A percentile compares a stretch with the other conserved stretches of the same genome.
Conservation (phyloP, 1,284 basidiomycete species). For the Irpex sp. region DNA sequence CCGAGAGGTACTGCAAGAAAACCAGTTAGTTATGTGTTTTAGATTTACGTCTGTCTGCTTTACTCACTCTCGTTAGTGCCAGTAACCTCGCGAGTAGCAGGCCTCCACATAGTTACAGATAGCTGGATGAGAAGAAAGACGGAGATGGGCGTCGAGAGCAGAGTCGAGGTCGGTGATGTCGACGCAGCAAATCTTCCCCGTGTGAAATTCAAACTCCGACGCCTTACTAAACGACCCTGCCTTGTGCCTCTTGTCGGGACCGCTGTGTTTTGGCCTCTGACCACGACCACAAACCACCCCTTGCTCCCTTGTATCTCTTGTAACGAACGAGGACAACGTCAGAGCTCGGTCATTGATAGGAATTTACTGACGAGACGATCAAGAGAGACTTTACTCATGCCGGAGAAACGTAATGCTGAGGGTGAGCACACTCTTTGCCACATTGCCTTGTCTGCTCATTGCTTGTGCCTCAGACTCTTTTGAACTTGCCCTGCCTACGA, state of each 20-base stretch:
- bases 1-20: constrained; percentile 66
- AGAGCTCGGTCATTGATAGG: background rate
- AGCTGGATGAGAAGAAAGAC: constrained; percentile 32
- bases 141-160: constrained; percentile 6
- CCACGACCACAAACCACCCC: background rate
- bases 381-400: constrained; percentile 4
- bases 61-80: constrained; percentile 77
- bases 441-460: constrained; percentile 5
- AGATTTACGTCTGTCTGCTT: constrained; percentile 9
- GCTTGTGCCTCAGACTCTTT: constrained; percentile 23
- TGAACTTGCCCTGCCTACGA: constrained; percentile 40
- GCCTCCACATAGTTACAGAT: constrained; percentile 71
- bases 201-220: constrained; percentile 18
- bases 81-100: constrained; percentile 78
- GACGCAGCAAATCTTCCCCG: constrained; percentile 2
- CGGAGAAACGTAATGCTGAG: constrained; percentile 18
- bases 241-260: background rate
- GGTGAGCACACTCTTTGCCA: constrained; percentile 3
- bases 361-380: background rate
- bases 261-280: background rate
- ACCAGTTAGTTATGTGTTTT: constrained; percentile 16
- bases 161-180: constrained; percentile 10
- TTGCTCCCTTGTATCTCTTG: background rate
- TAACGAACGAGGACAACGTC: background rate
- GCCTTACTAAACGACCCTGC: constrained; percentile 16